Conservation (phyloP, 331 rosid species). For the Quercus tomentella region DNA sequence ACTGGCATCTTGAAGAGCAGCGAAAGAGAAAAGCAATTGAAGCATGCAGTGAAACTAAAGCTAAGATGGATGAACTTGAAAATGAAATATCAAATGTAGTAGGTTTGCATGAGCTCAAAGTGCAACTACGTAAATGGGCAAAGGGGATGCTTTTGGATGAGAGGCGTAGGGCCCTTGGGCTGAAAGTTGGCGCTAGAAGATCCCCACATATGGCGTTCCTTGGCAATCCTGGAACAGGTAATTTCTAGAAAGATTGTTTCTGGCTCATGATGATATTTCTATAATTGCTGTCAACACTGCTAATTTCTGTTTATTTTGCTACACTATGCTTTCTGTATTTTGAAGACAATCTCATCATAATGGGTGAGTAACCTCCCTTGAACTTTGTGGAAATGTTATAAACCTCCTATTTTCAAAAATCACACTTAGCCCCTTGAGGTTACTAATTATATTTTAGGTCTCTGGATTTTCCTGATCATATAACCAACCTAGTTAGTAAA, state of each 20-base stretch:
- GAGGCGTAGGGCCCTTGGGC: conserved; percentile 91
- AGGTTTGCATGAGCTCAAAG: conserved; percentile 83
- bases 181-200: conserved; percentile 80
- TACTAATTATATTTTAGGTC: too few species aligned
- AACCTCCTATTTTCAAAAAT: too few species aligned
- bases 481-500: too few species aligned
- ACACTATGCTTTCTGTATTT: background rate
- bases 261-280: background rate
- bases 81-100: conserved; percentile 71
- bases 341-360: background rate
- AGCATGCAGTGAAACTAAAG: conserved; percentile 86
- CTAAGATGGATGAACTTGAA: conserved; percentile 87
- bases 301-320: background rate
- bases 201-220: conserved; percentile 99
- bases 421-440: too few species aligned
- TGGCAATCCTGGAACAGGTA: conserved; percentile 98
- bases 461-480: too few species aligned
- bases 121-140: conserved; percentile 88
- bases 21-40: conserved; percentile 73
- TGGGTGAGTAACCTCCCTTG: too few species aligned
- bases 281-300: background rate
- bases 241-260: conserved; percentile 7
- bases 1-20: conserved; percentile 68
- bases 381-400: too few species aligned
- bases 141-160: conserved; percentile 99